Conservation (phyloP, 805 yeast species). For the Saturnispora serradocipensis region DNA sequence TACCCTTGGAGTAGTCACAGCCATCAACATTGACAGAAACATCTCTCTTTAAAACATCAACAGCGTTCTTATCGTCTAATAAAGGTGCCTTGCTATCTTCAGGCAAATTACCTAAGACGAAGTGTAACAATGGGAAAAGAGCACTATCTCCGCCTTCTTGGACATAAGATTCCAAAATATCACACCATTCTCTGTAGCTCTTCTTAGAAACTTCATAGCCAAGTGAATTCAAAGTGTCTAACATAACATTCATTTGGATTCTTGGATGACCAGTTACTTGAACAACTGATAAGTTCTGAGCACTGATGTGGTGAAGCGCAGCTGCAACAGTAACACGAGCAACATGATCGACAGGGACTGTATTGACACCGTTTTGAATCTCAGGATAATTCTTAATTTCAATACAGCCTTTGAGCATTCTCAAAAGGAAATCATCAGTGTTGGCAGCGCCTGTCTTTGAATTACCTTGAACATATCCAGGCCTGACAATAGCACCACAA, state of each 20-base stretch:
- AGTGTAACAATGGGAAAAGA: slow-evolving; percentile 84
- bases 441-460: slow-evolving; percentile 79
- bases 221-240: slow-evolving; percentile 52
- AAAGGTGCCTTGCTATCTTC: slow-evolving; percentile 92
- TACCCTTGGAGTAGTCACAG: slow-evolving; percentile 57
- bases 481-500: slow-evolving; percentile 82
- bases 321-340: slow-evolving; percentile 84
- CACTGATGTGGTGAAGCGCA: slow-evolving; percentile 52
- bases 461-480: slow-evolving; percentile 93
- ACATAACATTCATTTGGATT: slow-evolving; percentile 65
- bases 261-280: slow-evolving; percentile 99
- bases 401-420: slow-evolving; percentile 91
- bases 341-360: slow-evolving; percentile 98
- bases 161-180: slow-evolving; percentile 65
- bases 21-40: slow-evolving; percentile 39
- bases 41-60: slow-evolving; percentile 56
- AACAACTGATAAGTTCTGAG: slow-evolving; percentile 47
- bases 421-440: slow-evolving; percentile 90
- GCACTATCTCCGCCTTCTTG: slow-evolving; percentile 75
- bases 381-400: slow-evolving; percentile 83
- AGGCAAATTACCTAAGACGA: slow-evolving; percentile 88
- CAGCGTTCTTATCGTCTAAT: slow-evolving; percentile 79
- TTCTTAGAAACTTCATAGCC: slow-evolving; percentile 62
- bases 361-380: slow-evolving; percentile 79
- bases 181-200: slow-evolving; percentile 75